Conservation (phyloP, 2,329 filamentous ascomycete genomes). For the Ophiosphaerella herpotricha region DNA sequence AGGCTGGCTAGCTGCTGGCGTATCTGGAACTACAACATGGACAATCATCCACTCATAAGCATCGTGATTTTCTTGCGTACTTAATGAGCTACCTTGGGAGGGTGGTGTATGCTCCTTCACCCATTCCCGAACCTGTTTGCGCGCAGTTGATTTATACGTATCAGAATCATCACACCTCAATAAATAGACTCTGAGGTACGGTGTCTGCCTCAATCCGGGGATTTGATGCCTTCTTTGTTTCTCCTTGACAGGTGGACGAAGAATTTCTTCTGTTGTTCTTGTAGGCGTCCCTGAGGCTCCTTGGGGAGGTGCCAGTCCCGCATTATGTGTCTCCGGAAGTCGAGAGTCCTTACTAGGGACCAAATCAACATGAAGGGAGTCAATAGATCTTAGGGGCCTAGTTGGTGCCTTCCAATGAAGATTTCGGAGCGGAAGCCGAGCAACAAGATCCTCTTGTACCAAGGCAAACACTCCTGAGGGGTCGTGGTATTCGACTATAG, state of each 20-base stretch:
- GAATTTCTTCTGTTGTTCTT: slow-evolving; percentile 32
- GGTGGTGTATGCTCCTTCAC: slow-evolving; percentile 73
- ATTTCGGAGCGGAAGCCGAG: slow-evolving; percentile 83
- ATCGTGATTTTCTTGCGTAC: slow-evolving; percentile 87
- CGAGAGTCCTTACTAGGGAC: slow-evolving; percentile 62
- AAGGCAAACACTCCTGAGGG: slow-evolving; percentile 86
- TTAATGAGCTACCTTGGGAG: slow-evolving; percentile 59
- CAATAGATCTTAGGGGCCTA: slow-evolving; percentile 88
- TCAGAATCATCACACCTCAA: slow-evolving; percentile 96
- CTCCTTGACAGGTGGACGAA: slow-evolving; percentile 25
- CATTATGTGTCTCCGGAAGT: slow-evolving; percentile 38
- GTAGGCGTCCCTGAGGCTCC: slow-evolving; percentile 20
- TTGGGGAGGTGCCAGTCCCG: slow-evolving; percentile 24
- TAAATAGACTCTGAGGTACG: slow-evolving; percentile 89
- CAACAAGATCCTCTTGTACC: slow-evolving; percentile 74
- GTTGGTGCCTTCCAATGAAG: slow-evolving; percentile 97
- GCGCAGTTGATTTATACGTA: slow-evolving; percentile 79
- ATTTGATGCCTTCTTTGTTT: slow-evolving; percentile 85
- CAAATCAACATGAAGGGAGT: slow-evolving; percentile 87
- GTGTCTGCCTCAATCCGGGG: slow-evolving; percentile 86
- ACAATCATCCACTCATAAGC: slow-evolving; percentile 95
- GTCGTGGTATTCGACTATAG: slow-evolving; percentile 90
- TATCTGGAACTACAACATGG: slow-evolving; percentile 89
- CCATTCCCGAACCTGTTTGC: slow-evolving; percentile 86
- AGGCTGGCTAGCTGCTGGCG: slow-evolving; percentile 77